These are phyloP conservation scores for Penicillium paradoxum DNA, from an alignment of 495 filamentous ascomycete genomes.

Conservation along the genomic window DNA sequence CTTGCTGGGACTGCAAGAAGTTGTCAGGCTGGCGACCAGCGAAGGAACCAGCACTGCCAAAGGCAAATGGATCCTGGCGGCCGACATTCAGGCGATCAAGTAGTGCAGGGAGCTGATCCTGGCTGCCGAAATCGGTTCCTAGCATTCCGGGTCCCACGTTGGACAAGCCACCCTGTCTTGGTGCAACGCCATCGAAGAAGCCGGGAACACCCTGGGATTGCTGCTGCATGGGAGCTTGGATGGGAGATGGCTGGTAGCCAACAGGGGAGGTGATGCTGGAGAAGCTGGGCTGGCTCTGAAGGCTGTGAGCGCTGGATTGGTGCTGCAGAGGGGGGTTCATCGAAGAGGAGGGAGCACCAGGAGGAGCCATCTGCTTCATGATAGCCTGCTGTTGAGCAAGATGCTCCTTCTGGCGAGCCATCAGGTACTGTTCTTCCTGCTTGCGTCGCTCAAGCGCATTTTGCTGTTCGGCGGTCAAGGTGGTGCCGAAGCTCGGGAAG, in stretches of 20 bases:
- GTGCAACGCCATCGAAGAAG: conserved; percentile 64
- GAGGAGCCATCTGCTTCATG: conserved; percentile 67
- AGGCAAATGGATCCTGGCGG: conserved; percentile 49
- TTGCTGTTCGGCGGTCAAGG: conserved; percentile 93
- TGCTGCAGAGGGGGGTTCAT: conserved; percentile 68
- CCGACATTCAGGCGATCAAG: conserved; percentile 57
- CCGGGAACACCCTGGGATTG: conserved; percentile 43
- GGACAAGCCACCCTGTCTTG: conserved; percentile 38
- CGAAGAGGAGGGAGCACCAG: conserved; percentile 49
- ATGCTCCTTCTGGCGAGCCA: conserved; percentile 91
- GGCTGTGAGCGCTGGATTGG: conserved; percentile 86
- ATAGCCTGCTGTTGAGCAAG: conserved; percentile 80
- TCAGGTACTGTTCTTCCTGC: conserved; percentile 95
- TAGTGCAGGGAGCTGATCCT: conserved; percentile 57
- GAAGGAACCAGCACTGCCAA: conserved; percentile 45
- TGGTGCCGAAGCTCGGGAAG: conserved; percentile 97
- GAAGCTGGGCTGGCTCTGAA: conserved; percentile 94
- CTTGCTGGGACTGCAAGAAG: conserved; percentile 52
- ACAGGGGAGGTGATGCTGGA: conserved; percentile 86
- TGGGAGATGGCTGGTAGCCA: conserved; percentile 66
- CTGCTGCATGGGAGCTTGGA: conserved; percentile 62
- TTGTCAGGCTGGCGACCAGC: conserved; percentile 51
- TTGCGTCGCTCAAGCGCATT: conserved; percentile 94
- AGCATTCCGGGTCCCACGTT: conserved; percentile 48
- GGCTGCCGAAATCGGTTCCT: conserved; percentile 45